phyloP scores from a whole-genome alignment of 192 early-diverging fungal genomes.

The Obelidium mucronatum region DNA sequence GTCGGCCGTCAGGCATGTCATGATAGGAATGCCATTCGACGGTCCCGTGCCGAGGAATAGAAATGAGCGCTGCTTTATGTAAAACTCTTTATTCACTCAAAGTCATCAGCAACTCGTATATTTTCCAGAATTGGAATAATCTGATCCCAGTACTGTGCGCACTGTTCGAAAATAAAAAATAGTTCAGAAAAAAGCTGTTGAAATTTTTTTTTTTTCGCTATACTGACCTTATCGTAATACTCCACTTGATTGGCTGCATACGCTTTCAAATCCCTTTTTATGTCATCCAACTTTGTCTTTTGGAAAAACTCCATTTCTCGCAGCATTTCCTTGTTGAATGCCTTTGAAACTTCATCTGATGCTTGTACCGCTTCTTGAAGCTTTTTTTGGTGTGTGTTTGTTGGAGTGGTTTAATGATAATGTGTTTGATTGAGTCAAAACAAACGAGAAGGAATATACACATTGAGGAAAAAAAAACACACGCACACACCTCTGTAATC shows the following conservation, averaged over 20 bases:
- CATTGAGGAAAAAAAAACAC: conserved; percentile 9
- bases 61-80: too few species aligned
- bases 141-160: conserved; percentile 79
- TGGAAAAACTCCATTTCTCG: conserved; percentile 89
- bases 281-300: conserved; percentile 78
- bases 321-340: conserved; percentile 78
- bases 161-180: conserved; percentile 40
- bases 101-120: conserved; percentile 36
- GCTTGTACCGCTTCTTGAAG: conserved; percentile 81
- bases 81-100: background rate
- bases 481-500: conserved; percentile 68
- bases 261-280: conserved; percentile 76
- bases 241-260: conserved; percentile 83
- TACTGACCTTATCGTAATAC: conserved; percentile 77
- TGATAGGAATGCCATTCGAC: background rate
- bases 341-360: conserved; percentile 72
- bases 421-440: too few species aligned
- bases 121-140: conserved; percentile 83
- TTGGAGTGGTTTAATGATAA: too few species aligned
- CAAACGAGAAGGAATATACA: too few species aligned
- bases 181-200: background rate
- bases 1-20: conserved; percentile 64
- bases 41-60: background rate
- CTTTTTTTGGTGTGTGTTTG: too few species aligned
- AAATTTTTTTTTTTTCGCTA: background rate